Base-by-base conservation (phyloP, 2,329 filamentous ascomycete species). In the Didymella arachidicola region DNA sequence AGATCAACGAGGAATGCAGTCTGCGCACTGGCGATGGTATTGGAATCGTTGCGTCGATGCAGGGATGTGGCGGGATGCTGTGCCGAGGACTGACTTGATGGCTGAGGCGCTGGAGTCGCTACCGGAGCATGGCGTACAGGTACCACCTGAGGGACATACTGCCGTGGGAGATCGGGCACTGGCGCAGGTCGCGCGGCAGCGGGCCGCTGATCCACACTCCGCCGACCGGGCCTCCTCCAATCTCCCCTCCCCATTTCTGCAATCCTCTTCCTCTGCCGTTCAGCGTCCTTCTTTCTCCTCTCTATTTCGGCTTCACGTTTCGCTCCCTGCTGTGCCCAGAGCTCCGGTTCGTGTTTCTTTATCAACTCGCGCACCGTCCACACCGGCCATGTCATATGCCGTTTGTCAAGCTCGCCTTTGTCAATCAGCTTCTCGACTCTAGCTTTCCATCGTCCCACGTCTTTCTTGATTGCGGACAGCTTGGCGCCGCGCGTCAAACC, bases 371-470 rank as follows among this genome's bases (percentile, higher is more conserved):
- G 2, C 1, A 5, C 14, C 1, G 26, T 4, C 54, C 59, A 58
- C 0, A 16, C 19, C 16, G 44, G 22, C 54, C 59, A 61, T 2
- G 47, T 54, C 44, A 45, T 61, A 19, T 61, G 50, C 26, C 27
- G 19, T 7, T 14, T 6, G 34, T 54, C 30, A 16, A 61, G 36
- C 8, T 49, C 18, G 5, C 18, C 22, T 10, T 36, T 10, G 11
- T 51, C 46, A 18, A 58, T 41, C 8, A 51, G 22, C 25, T 30
- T 32, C 29, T 61, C 59, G 0, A 61, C 43, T 4, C 14, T 19
- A 1, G 10, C 29, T 25, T 19, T 52, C 54, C 46, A 58, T 1
- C 6, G 8, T 32, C 7, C 25, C 7, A 16, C n/a, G 42, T 61
- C 34, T 29, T 50, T 12, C 41, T 58, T 7, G 46, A 48, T 22